Evolutionary conservation across 352 stramenopile genomes (phyloP).

Genomic region (Globisporangium nagaii): DNA sequence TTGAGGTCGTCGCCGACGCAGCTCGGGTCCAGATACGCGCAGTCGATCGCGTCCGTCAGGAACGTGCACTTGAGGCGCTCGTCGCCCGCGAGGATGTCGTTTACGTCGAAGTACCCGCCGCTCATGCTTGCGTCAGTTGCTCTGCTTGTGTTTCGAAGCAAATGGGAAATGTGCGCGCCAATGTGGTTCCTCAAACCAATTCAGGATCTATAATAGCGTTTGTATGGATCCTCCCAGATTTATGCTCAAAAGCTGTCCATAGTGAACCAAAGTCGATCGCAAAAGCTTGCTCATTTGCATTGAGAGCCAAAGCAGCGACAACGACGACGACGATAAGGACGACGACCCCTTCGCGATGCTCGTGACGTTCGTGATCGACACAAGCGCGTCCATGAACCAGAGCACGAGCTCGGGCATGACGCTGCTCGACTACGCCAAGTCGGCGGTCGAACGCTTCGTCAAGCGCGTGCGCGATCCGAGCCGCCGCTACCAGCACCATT

Average conservation of each 20-base stretch:
- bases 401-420: slow-evolving; percentile 85
- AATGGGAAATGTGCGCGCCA: no score
- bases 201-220: no score
- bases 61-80: slow-evolving; percentile 80
- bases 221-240: no score
- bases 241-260: no score
- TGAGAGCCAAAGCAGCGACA: no score
- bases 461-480: slow-evolving; percentile 81
- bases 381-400: slow-evolving; percentile 89
- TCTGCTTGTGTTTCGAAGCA: no score
- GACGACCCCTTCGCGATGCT: no score
- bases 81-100: slow-evolving; percentile 73
- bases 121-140: background rate
- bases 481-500: slow-evolving; percentile 83
- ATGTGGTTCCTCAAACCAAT: no score
- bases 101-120: slow-evolving; percentile 61
- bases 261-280: no score
- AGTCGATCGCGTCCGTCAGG: slow-evolving; percentile 56
- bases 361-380: slow-evolving; percentile 89
- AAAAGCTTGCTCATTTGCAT: no score
- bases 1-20: slow-evolving; percentile 46
- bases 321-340: no score
- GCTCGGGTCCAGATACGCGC: slow-evolving; percentile 71
- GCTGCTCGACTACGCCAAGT: slow-evolving; percentile 87
- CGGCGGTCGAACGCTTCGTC: slow-evolving; percentile 82